Base-by-base conservation (phyloP, 2,329 filamentous ascomycete genomes). In the Chaetomium sp. region DNA sequence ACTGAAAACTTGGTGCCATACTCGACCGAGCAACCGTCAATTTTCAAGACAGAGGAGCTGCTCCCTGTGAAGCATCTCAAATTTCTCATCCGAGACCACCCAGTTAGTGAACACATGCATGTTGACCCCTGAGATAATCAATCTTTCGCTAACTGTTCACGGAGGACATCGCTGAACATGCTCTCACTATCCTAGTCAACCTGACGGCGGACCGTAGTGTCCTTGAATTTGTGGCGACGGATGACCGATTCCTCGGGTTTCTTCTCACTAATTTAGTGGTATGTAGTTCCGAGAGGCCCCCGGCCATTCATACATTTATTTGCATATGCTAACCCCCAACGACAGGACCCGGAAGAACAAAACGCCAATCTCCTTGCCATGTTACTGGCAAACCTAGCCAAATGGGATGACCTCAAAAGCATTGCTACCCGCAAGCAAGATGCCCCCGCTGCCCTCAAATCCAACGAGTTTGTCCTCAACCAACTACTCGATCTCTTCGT, bases 401-500 rank as follows among this genome's bases (percentile, higher is more conserved):
- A 97, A 73, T 87, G 81, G 59, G 85, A 92, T 63, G 79, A 78
- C 5, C 71, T 96, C 55, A 86, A 87, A 61, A 79, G 79, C 44
- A 76, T 96, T 4, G 71, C 92, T 9, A 76, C 78, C 4, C 76
- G 87, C 54, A 87, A 86, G 66, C 86, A 90, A 60, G 74, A 80
- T 6, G 70, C 86, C 0, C 87, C 90, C 2, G 80, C 84, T 54
- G 77, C 78, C n/a, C 80, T 96, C 6, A 84, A 82, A 5, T 87
- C 83, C 1, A 88, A 89, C 42, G 80, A 85, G 38, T 78, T 82
- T 56, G 85, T 89, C 4, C 82, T 97, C 65, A 91, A 96, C 70
- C 94, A 97, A 71, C 76, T 99, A 35, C 84, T 99, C 70, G 94
- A 97, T 70, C 86, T 95, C 64, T 99, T 99, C 68, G 94, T 97